Conservation (phyloP, 345 rosid genomes). For the Eucalyptus curtisii region DNA sequence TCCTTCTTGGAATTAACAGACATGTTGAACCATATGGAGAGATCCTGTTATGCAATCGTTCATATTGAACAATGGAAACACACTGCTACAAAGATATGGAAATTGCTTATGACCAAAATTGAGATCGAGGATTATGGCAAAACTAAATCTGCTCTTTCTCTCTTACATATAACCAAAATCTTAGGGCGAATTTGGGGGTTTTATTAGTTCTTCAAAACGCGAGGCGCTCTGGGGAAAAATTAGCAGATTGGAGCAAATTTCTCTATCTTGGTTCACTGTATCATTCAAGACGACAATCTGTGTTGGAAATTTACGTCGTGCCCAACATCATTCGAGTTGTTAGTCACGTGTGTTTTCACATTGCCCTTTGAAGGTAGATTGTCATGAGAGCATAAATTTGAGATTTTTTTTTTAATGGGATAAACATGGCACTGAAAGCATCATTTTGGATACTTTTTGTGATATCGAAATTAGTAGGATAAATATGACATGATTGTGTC, state of each 20-base stretch:
- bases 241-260: neutral
- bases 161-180: neutral
- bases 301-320: neutral
- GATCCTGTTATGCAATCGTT: neutral
- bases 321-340: neutral
- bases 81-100: neutral
- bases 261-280: neutral
- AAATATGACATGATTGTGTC: neutral
- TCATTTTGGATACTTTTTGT: neutral
- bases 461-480: neutral
- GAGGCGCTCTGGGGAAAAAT: neutral
- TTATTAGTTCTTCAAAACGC: neutral
- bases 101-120: neutral
- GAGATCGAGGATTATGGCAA: neutral
- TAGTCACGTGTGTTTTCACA: neutral
- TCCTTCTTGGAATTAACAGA: neutral
- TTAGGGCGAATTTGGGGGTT: neutral
- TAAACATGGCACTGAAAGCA: accelerated
- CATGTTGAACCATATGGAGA: neutral
- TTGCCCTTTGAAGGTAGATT: accelerated
- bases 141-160: neutral
- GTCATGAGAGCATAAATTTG: neutral
- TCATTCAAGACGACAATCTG: neutral
- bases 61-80: neutral
- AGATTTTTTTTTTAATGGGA: neutral